Conservation (phyloP, 805 yeast genomes). For the Dipodascus geniculatus region DNA sequence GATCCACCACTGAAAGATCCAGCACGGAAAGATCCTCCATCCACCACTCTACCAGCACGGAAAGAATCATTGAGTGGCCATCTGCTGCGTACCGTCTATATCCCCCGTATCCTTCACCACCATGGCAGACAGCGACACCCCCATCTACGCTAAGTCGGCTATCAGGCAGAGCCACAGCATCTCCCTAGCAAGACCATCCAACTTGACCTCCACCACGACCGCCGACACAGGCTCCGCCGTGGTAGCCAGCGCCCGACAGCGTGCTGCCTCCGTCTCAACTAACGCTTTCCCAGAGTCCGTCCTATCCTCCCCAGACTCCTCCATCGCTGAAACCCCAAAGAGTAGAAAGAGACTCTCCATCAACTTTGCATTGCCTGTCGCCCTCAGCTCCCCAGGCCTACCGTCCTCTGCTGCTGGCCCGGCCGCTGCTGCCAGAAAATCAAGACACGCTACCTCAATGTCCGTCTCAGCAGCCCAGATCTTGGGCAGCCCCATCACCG, state of each 20-base stretch:
- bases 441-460: background rate
- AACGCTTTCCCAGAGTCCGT: background rate
- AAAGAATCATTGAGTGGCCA: too few species aligned
- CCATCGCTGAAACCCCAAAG: background rate
- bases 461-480: background rate
- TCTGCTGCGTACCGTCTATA: too few species aligned
- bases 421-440: background rate
- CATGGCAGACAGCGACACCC: background rate
- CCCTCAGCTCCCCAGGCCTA: background rate
- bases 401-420: background rate
- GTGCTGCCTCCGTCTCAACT: background rate
- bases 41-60: too few species aligned
- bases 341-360: background rate
- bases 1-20: too few species aligned
- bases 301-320: background rate
- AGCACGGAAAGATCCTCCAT: too few species aligned
- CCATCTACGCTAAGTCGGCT: background rate
- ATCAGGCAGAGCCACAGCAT: background rate
- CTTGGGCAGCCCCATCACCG: background rate
- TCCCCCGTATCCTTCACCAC: too few species aligned
- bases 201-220: background rate
- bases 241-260: too few species aligned
- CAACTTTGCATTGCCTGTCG: slow-evolving; percentile 1
- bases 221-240: background rate
- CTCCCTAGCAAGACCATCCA: background rate